Evolutionary conservation across 2,329 filamentous ascomycete species (phyloP).

Genomic region (Scedosporium dehoogii): DNA sequence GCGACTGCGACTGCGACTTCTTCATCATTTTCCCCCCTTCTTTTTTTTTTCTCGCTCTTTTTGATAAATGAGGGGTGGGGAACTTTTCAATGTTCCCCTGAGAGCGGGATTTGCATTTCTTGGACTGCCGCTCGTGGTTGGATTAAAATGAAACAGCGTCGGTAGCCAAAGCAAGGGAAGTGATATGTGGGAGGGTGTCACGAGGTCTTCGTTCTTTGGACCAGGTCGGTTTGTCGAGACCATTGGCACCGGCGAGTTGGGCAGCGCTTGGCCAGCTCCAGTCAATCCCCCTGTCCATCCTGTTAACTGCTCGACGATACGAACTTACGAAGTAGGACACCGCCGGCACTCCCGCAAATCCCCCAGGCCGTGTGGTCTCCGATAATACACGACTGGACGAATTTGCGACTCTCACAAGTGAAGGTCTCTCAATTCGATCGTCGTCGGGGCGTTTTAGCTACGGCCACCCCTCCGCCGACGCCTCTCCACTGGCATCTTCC

Average conservation of each 20-base stretch:
- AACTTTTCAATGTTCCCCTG: not conserved
- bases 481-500: not conserved
- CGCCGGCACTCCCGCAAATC: not conserved
- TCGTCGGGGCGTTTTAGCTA: not conserved
- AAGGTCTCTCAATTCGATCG: no score
- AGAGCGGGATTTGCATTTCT: not conserved
- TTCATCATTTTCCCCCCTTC: not conserved
- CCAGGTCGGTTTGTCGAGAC: not conserved
- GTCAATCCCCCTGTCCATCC: no score
- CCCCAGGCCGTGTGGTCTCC: not conserved
- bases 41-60: not conserved
- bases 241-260: not conserved
- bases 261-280: not conserved
- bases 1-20: not conserved
- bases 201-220: not conserved
- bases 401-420: no score
- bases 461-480: not conserved
- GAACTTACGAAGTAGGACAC: not conserved
- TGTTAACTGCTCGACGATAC: no score
- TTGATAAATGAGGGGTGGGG: not conserved
- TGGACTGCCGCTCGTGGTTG: not conserved
- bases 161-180: not conserved
- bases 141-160: not conserved
- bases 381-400: no score
- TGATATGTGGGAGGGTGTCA: conserved; percentile 1